Evolutionary conservation across 106 monocot species (phyloP).

Genomic region (Chionographis japonica): DNA sequence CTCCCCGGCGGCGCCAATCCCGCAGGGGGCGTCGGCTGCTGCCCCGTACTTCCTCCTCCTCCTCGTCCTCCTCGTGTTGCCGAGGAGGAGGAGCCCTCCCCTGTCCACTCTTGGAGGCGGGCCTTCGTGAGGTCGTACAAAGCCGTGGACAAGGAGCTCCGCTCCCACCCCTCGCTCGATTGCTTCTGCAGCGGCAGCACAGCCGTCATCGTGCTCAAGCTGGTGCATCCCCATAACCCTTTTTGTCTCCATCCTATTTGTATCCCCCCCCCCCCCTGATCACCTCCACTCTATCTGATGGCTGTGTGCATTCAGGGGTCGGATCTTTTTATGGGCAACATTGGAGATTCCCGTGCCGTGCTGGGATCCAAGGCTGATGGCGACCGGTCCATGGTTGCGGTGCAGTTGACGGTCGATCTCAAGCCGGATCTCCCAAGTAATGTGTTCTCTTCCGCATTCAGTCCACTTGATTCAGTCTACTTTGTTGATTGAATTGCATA

Average conservation of each 20-base stretch:
- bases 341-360: constrained; percentile 47
- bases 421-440: constrained; percentile 41
- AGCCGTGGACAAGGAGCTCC: constrained; percentile 34
- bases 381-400: constrained; percentile 9
- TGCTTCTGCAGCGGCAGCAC: constrained; percentile 52
- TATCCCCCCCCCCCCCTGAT: neutral
- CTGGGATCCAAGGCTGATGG: constrained; percentile 19
- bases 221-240: constrained; percentile 4
- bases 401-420: constrained; percentile 37
- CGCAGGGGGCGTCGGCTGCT: neutral
- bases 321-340: constrained; percentile 29
- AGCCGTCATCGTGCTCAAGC: constrained; percentile 27
- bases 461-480: too few species aligned
- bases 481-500: too few species aligned
- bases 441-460: neutral
- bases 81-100: neutral
- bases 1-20: neutral
- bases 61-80: neutral
- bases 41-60: neutral
- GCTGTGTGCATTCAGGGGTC: constrained; percentile 10
- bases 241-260: neutral
- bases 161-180: constrained; percentile 20
- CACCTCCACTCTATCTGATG: too few species aligned
- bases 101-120: constrained; percentile 17
- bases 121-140: constrained; percentile 33